Conservation (phyloP, 140 eudicot species). For the Artemisia princeps region DNA sequence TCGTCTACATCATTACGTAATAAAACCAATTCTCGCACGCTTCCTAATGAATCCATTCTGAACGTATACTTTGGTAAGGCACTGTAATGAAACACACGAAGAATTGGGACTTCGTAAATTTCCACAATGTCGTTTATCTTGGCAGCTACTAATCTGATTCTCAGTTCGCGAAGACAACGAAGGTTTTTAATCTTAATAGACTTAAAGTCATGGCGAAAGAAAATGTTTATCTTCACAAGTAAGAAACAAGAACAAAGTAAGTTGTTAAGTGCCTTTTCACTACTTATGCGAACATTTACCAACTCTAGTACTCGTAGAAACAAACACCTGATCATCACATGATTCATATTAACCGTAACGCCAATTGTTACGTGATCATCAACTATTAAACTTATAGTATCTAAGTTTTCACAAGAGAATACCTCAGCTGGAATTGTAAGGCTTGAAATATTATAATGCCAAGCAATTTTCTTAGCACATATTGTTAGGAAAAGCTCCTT, state of each 20-base stretch:
- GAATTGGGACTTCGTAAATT: neutral
- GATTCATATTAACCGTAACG: neutral
- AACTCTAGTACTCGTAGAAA: neutral
- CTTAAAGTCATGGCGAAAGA: neutral
- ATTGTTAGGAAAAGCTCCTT: neutral
- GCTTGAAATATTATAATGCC: neutral
- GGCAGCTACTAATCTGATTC: neutral
- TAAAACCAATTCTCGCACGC: neutral
- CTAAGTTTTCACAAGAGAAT: neutral
- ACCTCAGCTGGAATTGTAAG: neutral
- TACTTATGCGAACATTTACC: neutral
- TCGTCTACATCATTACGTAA: neutral
- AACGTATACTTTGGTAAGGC: neutral
- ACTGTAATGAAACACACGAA: neutral
- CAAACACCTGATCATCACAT: neutral
- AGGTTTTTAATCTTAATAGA: neutral
- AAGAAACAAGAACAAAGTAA: neutral
- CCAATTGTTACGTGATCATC: neutral
- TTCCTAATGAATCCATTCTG: neutral
- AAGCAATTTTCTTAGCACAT: neutral
- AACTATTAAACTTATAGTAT: neutral
- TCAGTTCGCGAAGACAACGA: neutral
- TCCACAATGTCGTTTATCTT: neutral
- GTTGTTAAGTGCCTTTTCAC: neutral
- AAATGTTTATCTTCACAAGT: constrained; percentile 5